Conservation (phyloP, 805 yeast genomes). For the Metschnikowia dekortorum region DNA sequence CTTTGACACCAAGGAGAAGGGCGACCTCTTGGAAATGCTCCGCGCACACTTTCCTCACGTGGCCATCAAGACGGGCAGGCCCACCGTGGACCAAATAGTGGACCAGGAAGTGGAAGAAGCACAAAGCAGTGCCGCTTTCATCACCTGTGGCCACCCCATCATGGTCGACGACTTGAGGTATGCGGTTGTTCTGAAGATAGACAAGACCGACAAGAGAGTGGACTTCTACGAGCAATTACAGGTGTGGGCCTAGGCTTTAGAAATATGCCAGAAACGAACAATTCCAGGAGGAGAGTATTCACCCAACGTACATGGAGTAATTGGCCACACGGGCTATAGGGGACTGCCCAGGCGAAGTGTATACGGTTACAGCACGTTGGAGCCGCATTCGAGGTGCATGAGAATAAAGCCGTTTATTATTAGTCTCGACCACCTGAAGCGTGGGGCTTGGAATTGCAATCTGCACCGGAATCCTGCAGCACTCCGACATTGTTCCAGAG, state of each 20-base stretch:
- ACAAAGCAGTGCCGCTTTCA: constrained; percentile 37
- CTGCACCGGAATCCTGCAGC: too few species aligned
- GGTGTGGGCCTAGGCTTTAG: constrained; percentile 19
- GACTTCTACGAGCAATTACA: constrained; percentile 19
- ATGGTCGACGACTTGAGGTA: constrained; percentile 31
- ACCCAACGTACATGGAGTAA: too few species aligned
- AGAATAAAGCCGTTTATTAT: not conserved
- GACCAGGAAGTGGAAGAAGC: constrained; percentile 32
- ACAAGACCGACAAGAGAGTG: constrained; percentile 16
- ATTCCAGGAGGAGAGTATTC: too few species aligned
- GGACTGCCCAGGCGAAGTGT: not conserved
- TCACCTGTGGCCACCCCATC: constrained; percentile 30
- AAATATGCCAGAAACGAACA: not conserved
- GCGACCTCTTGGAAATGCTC: constrained; percentile 3
- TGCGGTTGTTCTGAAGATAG: constrained; percentile 14
- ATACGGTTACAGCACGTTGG: not conserved
- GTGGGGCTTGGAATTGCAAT: too few species aligned
- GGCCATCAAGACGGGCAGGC: constrained; percentile 33
- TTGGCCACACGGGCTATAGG: too few species aligned
- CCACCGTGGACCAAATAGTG: constrained; percentile 40
- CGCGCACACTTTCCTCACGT: constrained; percentile 15
- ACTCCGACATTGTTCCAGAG: too few species aligned
- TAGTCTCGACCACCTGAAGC: too few species aligned
- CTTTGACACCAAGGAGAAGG: constrained; percentile 3
- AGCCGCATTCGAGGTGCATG: not conserved